Evolutionary conservation across 164 flowering plant species (phyloP), one percentile per base, ranked within the genome.

Genomic region (Malania oleifera): DNA sequence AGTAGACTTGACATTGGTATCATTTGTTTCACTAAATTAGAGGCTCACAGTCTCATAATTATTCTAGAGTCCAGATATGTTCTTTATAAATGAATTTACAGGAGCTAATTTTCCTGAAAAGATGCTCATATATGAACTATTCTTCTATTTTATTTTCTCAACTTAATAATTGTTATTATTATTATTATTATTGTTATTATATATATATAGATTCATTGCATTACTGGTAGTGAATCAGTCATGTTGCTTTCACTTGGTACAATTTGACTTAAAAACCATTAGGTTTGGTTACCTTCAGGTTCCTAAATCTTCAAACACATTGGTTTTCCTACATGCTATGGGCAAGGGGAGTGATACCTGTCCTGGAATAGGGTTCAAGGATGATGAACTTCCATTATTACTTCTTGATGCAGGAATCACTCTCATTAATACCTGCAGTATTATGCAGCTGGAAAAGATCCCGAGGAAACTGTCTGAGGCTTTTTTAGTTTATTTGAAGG

Each of bases 271-370:
- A 65, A 77, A 58, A 43, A 71, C 53, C 44, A 24, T 59, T 70
- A 86, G 89, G 70, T 68, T 71, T 69, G 55, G 57, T 29, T 75
- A 77, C 50, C 75, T 78, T 70, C 83, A 73, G 86, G 73, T 57
- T 63, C 52, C 66, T 39, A 52, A 48, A 14, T 62, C 68, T 40
- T 62, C 64, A 37, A 15, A 35, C 23, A 23, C 40, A 24, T 19
- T 24, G 18, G 55, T 59, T 57, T 63, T 67, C 48, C 25, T 60
- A 20, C 45, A 40, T 52, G 28, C 54, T 20, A 44, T 31, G 50
- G 67, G 63, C 19, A 53, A 56, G 18, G 59, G 56, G 41, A 53
- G 45, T 45, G 22, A 27, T 40, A 24, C 38, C 29, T 31, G 25
- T 50, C 43, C 44, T 18, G 58, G 55, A 59, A 56, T 67, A 9